phyloP scores from a whole-genome alignment of 2,329 filamentous ascomycete genomes.

The Emergomyces pasteurianus region DNA sequence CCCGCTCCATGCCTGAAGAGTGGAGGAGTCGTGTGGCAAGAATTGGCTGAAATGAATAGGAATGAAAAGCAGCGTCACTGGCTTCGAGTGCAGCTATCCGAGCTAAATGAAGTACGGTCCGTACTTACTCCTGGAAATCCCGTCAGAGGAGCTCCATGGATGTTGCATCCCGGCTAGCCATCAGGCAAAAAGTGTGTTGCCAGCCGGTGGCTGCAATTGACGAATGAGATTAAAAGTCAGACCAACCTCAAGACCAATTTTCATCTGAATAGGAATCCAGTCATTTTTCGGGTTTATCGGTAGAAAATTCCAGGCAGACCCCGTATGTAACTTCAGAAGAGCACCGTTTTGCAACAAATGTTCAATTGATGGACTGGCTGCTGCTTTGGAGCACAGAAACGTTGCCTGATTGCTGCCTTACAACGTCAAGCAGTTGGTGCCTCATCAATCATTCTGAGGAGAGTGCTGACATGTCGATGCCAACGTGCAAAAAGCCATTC shows the following conservation, averaged over 20 bases:
- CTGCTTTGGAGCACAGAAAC: not conserved
- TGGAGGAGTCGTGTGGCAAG: not conserved
- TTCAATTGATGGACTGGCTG: not conserved
- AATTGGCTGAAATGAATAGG: not conserved
- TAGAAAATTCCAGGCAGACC: not conserved
- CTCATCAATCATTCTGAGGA: not conserved
- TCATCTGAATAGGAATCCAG: not conserved
- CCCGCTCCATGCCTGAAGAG: not conserved
- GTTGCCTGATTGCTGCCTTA: not conserved
- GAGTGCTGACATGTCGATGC: not conserved
- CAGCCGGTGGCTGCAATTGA: not conserved
- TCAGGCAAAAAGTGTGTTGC: too few relatives aligned
- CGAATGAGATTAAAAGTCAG: not conserved
- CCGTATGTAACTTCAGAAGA: not conserved
- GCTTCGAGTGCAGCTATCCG: not conserved
- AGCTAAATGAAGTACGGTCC: too few relatives aligned
- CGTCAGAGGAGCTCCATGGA: too few relatives aligned
- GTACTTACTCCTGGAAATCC: too few relatives aligned
- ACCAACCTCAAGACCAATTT: not conserved
- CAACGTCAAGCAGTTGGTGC: not conserved
- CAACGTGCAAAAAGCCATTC: too few relatives aligned
- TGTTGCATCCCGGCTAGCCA: too few relatives aligned
- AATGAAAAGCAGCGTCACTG: not conserved
- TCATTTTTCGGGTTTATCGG: not conserved
- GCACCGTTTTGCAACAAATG: too few relatives aligned